phyloP scores from a whole-genome alignment of 2,329 filamentous ascomycete species.

The Aspergillus pseudoterreus region DNA sequence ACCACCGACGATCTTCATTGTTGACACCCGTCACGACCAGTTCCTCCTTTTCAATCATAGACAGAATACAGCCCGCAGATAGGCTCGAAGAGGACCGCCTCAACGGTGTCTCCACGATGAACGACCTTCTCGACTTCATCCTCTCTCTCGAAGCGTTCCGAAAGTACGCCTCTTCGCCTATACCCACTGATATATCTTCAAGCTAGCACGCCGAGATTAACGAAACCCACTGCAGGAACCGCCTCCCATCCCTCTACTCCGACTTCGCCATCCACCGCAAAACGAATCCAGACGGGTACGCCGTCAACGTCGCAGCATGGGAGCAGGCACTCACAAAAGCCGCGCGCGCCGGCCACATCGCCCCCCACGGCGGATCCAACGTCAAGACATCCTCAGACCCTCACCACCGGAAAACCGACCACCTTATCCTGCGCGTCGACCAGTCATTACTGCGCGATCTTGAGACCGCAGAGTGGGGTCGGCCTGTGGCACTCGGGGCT shows the following conservation, averaged over 20 bases:
- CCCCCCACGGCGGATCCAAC: constrained; percentile 29
- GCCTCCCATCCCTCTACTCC: constrained; percentile 81
- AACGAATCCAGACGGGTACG: constrained; percentile 81
- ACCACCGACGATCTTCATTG: constrained; percentile 3
- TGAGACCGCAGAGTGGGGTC: constrained; percentile 73
- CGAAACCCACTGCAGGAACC: constrained; percentile 50
- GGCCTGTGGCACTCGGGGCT: constrained; percentile 73
- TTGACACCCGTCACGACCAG: not conserved
- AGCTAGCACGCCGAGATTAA: not conserved
- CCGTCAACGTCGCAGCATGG: constrained; percentile 77
- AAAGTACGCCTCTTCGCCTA: constrained; percentile 44
- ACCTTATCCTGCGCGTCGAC: constrained; percentile 51
- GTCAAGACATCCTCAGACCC: constrained; percentile 8
- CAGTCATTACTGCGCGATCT: constrained; percentile 67
- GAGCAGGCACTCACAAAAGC: constrained; percentile 68
- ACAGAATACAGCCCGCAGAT: not conserved
- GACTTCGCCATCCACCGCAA: constrained; percentile 73
- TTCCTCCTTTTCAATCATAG: not conserved
- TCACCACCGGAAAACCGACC: constrained; percentile 34
- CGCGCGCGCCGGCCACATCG: constrained; percentile 59
- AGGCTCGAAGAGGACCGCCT: not conserved
- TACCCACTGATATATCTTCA: not conserved
- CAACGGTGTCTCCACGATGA: constrained; percentile 23
- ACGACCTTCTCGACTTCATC: constrained; percentile 66
- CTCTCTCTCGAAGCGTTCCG: constrained; percentile 57